A percentile compares a stretch with the other conserved stretches of the same genome.
Evolutionary conservation across 768 basidiomycete genomes (phyloP).

Genomic region (Leccinum variicolor): DNA sequence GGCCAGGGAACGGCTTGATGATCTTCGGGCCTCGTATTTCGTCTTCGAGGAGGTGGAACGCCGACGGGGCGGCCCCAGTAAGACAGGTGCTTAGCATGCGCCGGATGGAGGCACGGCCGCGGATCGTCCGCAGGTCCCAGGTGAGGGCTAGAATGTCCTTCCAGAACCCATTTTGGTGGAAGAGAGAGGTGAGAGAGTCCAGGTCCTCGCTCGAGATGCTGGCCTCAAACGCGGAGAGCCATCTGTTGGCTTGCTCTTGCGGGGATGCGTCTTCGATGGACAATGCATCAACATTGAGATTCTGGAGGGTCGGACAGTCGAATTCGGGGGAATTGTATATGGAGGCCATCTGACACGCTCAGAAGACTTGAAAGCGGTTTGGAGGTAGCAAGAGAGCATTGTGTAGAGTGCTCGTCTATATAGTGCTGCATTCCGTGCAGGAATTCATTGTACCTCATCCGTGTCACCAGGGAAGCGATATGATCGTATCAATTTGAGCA

Average conservation of each 20-base stretch:
- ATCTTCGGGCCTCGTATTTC: slow-evolving; percentile 27
- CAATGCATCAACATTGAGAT: slow-evolving; percentile 13
- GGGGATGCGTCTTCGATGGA: slow-evolving; percentile 11
- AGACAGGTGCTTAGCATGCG: slow-evolving; percentile 38
- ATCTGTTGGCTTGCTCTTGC: slow-evolving; percentile 5
- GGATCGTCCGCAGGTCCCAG: slow-evolving; percentile 52
- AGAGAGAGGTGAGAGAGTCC: slow-evolving; percentile 6
- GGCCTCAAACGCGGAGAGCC: slow-evolving; percentile 19
- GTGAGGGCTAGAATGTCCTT: slow-evolving; percentile 52
- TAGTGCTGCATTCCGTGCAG: too few species aligned
- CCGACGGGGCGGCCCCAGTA: slow-evolving; percentile 9
- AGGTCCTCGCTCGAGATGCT: slow-evolving; percentile 2
- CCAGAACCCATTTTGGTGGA: slow-evolving; percentile 39
- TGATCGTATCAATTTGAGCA: too few species aligned
- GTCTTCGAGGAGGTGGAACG: slow-evolving; percentile 20
- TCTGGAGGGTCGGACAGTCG: slow-evolving; percentile 19
- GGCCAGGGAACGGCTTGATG: slow-evolving; percentile 43
- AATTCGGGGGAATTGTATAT: too few species aligned
- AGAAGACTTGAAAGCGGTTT: too few species aligned
- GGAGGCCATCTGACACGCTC: not conserved
- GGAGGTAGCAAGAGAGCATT: too few species aligned
- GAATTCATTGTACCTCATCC: too few species aligned
- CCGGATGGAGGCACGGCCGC: slow-evolving; percentile 34
- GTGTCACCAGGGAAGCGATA: too few species aligned
- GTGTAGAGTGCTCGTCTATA: too few species aligned